A percentile compares a stretch with the other conserved stretches of the same genome.
phyloP scores from a whole-genome alignment of 306 rosid genomes.

The Cucurbita moschata region DNA sequence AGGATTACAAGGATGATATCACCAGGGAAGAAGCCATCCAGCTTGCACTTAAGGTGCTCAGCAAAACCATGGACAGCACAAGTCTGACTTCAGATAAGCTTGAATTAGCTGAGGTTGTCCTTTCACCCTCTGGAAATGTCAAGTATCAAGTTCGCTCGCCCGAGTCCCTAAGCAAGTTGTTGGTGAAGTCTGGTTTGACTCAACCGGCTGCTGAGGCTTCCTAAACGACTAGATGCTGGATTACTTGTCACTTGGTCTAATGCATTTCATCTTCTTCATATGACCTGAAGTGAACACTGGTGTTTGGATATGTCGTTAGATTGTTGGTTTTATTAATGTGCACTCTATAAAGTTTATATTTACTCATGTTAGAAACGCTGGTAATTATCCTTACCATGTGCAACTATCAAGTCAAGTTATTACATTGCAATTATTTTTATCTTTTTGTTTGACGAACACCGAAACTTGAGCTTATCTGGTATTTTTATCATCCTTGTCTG shows the following conservation, averaged over 20 bases:
- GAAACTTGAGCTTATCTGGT: background rate
- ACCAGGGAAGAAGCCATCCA: slow-evolving; percentile 27
- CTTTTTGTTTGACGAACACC: background rate
- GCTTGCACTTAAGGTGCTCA: slow-evolving; percentile 31
- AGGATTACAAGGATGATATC: slow-evolving; percentile 24
- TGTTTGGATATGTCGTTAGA: background rate
- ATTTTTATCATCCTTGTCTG: background rate
- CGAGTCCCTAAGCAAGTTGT: slow-evolving; percentile 15
- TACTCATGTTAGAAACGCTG: background rate
- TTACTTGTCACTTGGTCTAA: background rate
- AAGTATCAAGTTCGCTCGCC: slow-evolving; percentile 31
- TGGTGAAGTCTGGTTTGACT: slow-evolving; percentile 24
- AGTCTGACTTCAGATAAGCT: slow-evolving; percentile 32
- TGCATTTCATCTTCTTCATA: background rate
- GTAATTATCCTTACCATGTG: background rate
- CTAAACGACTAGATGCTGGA: background rate
- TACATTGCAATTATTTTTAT: background rate
- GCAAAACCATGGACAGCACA: slow-evolving; percentile 38
- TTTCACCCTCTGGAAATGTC: slow-evolving; percentile 23
- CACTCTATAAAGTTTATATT: background rate
- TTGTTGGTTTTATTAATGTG: background rate
- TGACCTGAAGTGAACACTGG: background rate
- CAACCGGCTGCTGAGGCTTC: slow-evolving; percentile 22
- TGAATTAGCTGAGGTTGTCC: slow-evolving; percentile 26
- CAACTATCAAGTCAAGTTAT: background rate